A percentile compares a stretch with the other conserved stretches of the same genome.
Conservation (phyloP, 1,284 basidiomycete species). For the Lentinus polychrous region DNA sequence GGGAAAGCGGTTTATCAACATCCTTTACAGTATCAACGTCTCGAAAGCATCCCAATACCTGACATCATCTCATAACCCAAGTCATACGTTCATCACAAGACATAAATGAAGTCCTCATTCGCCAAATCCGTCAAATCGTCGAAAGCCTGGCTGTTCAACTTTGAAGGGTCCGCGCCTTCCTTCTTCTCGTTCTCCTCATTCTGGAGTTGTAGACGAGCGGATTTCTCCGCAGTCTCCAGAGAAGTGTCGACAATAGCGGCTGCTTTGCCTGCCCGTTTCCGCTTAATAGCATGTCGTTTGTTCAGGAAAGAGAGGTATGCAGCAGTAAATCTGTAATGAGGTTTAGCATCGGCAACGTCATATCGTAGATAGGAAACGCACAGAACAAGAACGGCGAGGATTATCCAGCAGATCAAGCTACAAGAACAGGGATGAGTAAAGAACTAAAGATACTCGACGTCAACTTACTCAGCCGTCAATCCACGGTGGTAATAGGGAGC, state of each 20-base stretch:
- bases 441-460: slow-evolving; percentile 1
- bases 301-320: slow-evolving; percentile 35
- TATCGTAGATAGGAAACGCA: slow-evolving; percentile 5
- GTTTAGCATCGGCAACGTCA: neutral
- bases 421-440: neutral
- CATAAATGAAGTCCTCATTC: slow-evolving; percentile 44
- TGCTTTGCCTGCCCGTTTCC: slow-evolving; percentile 31
- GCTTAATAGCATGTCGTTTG: slow-evolving; percentile 28
- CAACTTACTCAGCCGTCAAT: slow-evolving; percentile 28
- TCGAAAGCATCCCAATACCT: no score
- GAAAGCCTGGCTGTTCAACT: slow-evolving; percentile 35
- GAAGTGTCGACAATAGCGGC: slow-evolving; percentile 35
- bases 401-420: slow-evolving; percentile 34
- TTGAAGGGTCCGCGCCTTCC: slow-evolving; percentile 16
- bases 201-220: slow-evolving; percentile 16
- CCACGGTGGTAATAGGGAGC: slow-evolving; percentile 33
- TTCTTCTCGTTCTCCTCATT: slow-evolving; percentile 13
- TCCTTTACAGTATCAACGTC: no score
- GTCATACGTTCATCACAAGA: slow-evolving; percentile 16
- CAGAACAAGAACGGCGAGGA: slow-evolving; percentile 27
- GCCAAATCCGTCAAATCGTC: slow-evolving; percentile 37
- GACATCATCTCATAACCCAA: no score
- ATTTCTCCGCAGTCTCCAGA: slow-evolving; percentile 26
- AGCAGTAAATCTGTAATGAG: slow-evolving; percentile 22
- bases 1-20: no score